Conservation (phyloP, 306 rosid species). For the Arachis hypogaea region DNA sequence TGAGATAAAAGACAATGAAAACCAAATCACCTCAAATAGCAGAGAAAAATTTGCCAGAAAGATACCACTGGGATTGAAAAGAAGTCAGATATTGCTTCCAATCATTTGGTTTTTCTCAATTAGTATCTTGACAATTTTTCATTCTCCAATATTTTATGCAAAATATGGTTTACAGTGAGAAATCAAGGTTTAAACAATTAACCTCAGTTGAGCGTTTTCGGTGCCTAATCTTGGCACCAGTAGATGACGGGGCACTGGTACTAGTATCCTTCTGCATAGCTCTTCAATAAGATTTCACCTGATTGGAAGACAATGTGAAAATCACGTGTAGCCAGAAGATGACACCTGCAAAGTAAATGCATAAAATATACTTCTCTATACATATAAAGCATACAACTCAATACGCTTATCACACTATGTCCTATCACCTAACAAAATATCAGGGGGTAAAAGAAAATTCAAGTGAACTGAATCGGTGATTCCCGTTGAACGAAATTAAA, state of each 20-base stretch:
- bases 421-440: no score
- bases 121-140: conserved; percentile 4
- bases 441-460: no score
- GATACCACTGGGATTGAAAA: conserved; percentile 55
- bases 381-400: no score
- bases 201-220: no score
- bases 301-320: conserved; percentile 20
- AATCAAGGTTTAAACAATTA: no score
- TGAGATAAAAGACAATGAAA: no score
- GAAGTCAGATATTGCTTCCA: conserved; percentile 14
- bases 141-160: neutral
- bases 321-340: conserved; percentile 29
- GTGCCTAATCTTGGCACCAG: conserved; percentile 31
- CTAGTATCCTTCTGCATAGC: conserved; percentile 65
- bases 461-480: no score
- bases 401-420: no score
- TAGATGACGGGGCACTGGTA: conserved; percentile 39
- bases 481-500: no score
- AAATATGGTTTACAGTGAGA: no score
- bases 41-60: conserved; percentile 51
- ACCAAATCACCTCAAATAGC: no score
- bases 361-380: no score
- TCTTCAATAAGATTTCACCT: conserved; percentile 44
- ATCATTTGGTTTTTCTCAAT: conserved; percentile 5
- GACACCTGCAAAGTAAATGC: conserved; percentile 53